phyloP scores from a whole-genome alignment of 306 rosid genomes.

The Lathyrus oleraceus region DNA sequence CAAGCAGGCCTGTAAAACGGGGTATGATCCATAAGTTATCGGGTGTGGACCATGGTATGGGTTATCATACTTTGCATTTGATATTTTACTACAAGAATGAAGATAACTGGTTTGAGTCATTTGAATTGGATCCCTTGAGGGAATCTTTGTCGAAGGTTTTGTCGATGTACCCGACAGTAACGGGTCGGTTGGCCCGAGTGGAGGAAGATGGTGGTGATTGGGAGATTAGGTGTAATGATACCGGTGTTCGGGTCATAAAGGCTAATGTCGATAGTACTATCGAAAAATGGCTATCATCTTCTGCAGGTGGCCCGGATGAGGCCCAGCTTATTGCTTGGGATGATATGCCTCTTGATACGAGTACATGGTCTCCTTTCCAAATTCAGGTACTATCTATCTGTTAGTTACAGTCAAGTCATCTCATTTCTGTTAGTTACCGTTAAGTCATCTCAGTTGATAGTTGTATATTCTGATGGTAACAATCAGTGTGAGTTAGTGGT shows the following conservation, averaged over 20 bases:
- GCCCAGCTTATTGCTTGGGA: slow-evolving; percentile 50
- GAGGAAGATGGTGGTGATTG: slow-evolving; percentile 53
- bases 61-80: slow-evolving; percentile 45
- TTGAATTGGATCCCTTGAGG: slow-evolving; percentile 57
- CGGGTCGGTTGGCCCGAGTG: slow-evolving; percentile 56
- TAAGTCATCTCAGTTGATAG: too few relatives aligned
- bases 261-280: slow-evolving; percentile 60
- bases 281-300: slow-evolving; percentile 59
- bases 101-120: slow-evolving; percentile 35
- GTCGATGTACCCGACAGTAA: slow-evolving; percentile 51
- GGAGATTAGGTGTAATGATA: slow-evolving; percentile 63
- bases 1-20: slow-evolving; percentile 53
- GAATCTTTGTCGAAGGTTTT: slow-evolving; percentile 50
- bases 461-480: too few relatives aligned
- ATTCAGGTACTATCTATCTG: slow-evolving; percentile 49
- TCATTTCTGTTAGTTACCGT: too few relatives aligned
- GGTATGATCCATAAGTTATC: slow-evolving; percentile 40
- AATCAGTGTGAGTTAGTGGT: too few relatives aligned
- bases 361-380: slow-evolving; percentile 59
- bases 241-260: slow-evolving; percentile 58
- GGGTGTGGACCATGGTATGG: slow-evolving; percentile 58
- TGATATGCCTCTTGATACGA: slow-evolving; percentile 55
- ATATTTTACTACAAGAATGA: slow-evolving; percentile 56
- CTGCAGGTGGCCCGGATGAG: slow-evolving; percentile 49
- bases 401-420: too few relatives aligned